These are phyloP conservation scores for Rubia yunnanensis DNA, from an alignment of 257 asterid genomes.

Conservation along the genomic window DNA sequence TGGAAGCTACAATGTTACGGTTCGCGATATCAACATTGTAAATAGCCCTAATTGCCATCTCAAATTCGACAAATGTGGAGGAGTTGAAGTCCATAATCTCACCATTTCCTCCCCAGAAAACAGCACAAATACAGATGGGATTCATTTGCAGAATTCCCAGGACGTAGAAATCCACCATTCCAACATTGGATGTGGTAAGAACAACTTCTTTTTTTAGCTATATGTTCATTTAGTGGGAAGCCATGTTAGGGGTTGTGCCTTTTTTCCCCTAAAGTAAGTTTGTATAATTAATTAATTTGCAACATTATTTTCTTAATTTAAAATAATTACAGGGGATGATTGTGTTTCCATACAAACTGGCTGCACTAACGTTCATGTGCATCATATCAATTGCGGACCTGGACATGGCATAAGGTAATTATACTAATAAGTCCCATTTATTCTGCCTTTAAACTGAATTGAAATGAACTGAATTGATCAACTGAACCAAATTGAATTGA, in stretches of 20 bases:
- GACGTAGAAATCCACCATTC: conserved; percentile 66
- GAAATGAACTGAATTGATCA: no score
- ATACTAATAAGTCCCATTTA: no score
- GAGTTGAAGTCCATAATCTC: conserved; percentile 45
- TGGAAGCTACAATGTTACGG: conserved; percentile 38
- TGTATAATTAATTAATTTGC: no score
- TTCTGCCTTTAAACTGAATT: no score
- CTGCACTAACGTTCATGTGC: conserved; percentile 56
- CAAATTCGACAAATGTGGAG: conserved; percentile 59
- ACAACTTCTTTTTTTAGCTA: background rate
- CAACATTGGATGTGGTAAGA: conserved; percentile 48
- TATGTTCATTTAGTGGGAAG: background rate
- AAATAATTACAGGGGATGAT: conserved; percentile 55
- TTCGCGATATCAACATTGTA: conserved; percentile 39
- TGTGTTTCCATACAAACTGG: conserved; percentile 89
- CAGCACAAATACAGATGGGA: conserved; percentile 83
- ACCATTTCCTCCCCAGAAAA: conserved; percentile 63
- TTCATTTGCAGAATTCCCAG: conserved; percentile 77
- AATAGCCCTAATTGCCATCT: conserved; percentile 78
- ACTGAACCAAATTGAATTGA: no score
- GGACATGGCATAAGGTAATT: conserved; percentile 88
- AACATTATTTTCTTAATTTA: no score
- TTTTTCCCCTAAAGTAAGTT: background rate
- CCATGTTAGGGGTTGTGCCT: background rate
- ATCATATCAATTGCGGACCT: conserved; percentile 74